phyloP scores from a whole-genome alignment of 352 stramenopile species.

The Pythium brachiatum region DNA sequence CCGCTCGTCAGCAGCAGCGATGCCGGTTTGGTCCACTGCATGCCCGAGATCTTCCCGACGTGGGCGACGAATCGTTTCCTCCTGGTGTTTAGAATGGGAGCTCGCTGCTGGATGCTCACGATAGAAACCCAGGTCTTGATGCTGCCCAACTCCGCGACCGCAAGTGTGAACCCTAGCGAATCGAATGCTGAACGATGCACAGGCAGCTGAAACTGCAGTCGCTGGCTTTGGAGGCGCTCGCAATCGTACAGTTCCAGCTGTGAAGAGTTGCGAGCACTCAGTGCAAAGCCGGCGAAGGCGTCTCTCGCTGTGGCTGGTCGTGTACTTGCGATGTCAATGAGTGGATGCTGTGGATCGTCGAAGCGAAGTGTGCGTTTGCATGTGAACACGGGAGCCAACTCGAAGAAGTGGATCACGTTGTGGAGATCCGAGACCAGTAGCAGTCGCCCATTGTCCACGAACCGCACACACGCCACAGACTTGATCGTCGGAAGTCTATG shows the following conservation, averaged over 20 bases:
- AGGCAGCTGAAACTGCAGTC: conserved; percentile 35
- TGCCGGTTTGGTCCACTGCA: conserved; percentile 48
- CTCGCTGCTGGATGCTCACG: conserved; percentile 24
- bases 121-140: conserved; percentile 63
- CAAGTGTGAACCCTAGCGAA: conserved; percentile 32
- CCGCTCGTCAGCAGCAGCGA: conserved; percentile 47
- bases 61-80: conserved; percentile 49
- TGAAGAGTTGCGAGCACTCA: conserved; percentile 14
- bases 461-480: not conserved
- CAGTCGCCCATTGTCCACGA: conserved; percentile 13
- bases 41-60: conserved; percentile 41
- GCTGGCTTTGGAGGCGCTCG: not conserved
- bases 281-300: conserved; percentile 10
- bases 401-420: conserved; percentile 9
- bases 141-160: conserved; percentile 37
- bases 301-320: not conserved
- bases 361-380: conserved; percentile 9
- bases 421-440: conserved; percentile 23
- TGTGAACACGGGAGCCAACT: conserved; percentile 8
- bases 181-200: conserved; percentile 46
- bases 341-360: conserved; percentile 9
- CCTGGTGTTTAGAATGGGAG: conserved; percentile 7
- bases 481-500: not conserved
- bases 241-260: conserved; percentile 4
- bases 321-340: conserved; percentile 15